These are phyloP conservation scores for Trichaptum fuscoviolaceum DNA, from an alignment of 768 basidiomycete genomes.

Conservation along the genomic window DNA sequence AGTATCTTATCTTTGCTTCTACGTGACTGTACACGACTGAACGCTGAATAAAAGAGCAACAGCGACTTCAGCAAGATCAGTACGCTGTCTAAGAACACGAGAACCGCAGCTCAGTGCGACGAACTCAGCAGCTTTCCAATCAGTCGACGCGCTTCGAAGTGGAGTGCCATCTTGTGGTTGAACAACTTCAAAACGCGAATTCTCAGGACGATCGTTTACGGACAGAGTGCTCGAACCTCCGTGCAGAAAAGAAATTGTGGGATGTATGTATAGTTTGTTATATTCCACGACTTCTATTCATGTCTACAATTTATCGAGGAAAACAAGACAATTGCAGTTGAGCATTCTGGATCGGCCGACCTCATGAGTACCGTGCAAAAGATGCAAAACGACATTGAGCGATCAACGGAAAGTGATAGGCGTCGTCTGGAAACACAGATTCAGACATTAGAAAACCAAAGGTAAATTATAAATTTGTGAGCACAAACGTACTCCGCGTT, in stretches of 20 bases:
- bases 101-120: constrained; percentile 57
- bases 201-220: constrained; percentile 69
- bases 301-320: constrained; percentile 49
- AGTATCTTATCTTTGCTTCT: constrained; percentile 18
- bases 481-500: not conserved
- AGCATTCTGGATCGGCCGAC: constrained; percentile 81
- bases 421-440: constrained; percentile 75
- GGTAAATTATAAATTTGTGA: constrained; percentile 38
- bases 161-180: constrained; percentile 61
- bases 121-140: constrained; percentile 68
- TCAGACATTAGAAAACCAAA: constrained; percentile 72
- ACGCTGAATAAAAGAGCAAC: constrained; percentile 45
- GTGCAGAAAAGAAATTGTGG: constrained; percentile 92
- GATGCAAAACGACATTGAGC: constrained; percentile 85
- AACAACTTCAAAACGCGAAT: constrained; percentile 57
- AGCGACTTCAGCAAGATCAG: constrained; percentile 67
- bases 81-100: constrained; percentile 56
- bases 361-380: constrained; percentile 86
- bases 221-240: constrained; percentile 81
- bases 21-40: constrained; percentile 6
- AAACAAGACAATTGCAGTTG: constrained; percentile 72
- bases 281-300: not conserved
- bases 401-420: constrained; percentile 78
- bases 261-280: constrained; percentile 49
- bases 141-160: constrained; percentile 73